Percentiles rank a stretch among this genome's conserved stretches.
phyloP scores from a whole-genome alignment of 1,284 basidiomycete species.

The Clitocybe nebularis region DNA sequence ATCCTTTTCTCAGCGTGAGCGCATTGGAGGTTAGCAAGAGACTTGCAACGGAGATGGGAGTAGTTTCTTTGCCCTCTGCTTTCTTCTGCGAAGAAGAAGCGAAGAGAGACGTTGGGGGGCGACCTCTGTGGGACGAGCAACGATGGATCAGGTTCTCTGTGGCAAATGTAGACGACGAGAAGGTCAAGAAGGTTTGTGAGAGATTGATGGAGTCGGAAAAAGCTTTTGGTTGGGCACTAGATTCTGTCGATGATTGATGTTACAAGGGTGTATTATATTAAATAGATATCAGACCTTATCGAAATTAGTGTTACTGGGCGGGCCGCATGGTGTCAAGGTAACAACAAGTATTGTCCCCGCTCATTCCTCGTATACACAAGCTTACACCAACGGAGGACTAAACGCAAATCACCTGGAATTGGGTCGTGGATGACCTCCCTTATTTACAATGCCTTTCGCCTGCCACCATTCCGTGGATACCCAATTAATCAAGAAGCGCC shows the following conservation, averaged over 20 bases:
- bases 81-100: constrained; percentile 56
- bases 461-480: no score
- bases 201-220: constrained; percentile 46
- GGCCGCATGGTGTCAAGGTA: no score
- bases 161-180: constrained; percentile 72
- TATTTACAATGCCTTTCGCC: no score
- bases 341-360: no score
- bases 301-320: no score
- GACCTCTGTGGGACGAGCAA: constrained; percentile 35
- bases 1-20: constrained; percentile 54
- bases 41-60: constrained; percentile 61
- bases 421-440: no score
- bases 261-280: no score
- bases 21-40: constrained; percentile 56
- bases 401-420: no score
- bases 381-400: no score
- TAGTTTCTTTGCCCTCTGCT: constrained; percentile 63
- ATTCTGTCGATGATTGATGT: constrained; percentile 7
- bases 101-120: constrained; percentile 17
- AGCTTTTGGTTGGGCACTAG: constrained; percentile 27
- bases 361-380: no score
- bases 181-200: constrained; percentile 54
- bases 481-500: no score
- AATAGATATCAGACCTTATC: no score
- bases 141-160: constrained; percentile 78